These are phyloP conservation scores for Chlamydomonas reinhardtii DNA, from an alignment of 163 green algal genomes.

Conservation along the genomic window DNA sequence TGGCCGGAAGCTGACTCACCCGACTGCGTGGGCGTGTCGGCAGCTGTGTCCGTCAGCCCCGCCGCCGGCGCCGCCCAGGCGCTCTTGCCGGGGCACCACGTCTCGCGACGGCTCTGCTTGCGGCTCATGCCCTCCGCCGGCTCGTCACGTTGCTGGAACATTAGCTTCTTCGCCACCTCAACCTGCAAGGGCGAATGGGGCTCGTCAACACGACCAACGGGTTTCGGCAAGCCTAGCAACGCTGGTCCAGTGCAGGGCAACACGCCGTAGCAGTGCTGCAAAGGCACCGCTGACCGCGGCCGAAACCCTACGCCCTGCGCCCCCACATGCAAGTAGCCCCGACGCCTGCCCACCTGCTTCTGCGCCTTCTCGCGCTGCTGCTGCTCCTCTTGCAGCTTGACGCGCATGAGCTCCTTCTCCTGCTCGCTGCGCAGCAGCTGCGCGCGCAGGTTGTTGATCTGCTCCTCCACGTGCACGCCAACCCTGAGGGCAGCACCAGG, in stretches of 20 bases:
- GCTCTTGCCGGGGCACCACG: constrained; percentile 72
- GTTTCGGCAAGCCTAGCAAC: too few relatives aligned
- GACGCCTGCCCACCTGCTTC: constrained; percentile 71
- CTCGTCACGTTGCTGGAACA: constrained; percentile 60
- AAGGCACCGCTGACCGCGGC: too few relatives aligned
- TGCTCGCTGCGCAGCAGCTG: constrained; percentile 90
- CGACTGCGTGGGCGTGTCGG: constrained; percentile 4
- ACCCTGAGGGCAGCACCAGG: constrained; percentile 34
- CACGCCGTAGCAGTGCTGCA: too few relatives aligned
- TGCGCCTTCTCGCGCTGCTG: constrained; percentile 84
- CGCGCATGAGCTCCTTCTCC: constrained; percentile 85
- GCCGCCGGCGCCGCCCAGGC: constrained; percentile 42
- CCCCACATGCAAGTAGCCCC: too few relatives aligned
- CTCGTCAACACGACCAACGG: too few relatives aligned
- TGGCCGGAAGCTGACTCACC: not conserved
- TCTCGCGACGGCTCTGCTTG: constrained; percentile 64
- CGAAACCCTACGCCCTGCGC: too few relatives aligned
- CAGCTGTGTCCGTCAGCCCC: not conserved
- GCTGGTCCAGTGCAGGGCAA: too few relatives aligned
- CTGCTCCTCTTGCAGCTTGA: constrained; percentile 84
- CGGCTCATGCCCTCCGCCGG: not conserved
- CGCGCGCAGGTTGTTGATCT: constrained; percentile 82
- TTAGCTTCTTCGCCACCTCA: constrained; percentile 70
- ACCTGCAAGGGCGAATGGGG: constrained; percentile 25
- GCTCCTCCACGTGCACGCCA: constrained; percentile 63